A percentile compares a stretch with the other conserved stretches of the same genome.
Conservation (phyloP, 192 early-diverging fungal species). For the Jimgerdemannia flammicorona region DNA sequence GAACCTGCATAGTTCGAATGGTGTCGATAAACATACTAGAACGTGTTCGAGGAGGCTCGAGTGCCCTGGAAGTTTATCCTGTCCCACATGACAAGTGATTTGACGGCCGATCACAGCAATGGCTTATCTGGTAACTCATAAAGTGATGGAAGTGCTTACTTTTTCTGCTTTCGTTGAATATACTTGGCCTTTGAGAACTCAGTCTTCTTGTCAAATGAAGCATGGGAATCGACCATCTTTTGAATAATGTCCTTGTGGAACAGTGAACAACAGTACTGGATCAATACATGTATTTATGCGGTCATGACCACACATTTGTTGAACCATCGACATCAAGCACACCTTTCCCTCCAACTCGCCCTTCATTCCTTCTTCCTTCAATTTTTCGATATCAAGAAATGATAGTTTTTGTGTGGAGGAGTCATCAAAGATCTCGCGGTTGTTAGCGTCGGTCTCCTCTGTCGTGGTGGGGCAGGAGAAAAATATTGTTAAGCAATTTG, state of each 20-base stretch:
- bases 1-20: conserved; percentile 47
- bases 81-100: no score
- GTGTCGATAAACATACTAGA: background rate
- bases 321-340: background rate
- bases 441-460: conserved; percentile 78
- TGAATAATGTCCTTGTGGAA: conserved; percentile 64
- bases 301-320: background rate
- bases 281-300: background rate
- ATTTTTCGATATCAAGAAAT: conserved; percentile 73
- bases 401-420: conserved; percentile 73
- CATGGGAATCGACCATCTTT: conserved; percentile 76
- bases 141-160: conserved; percentile 30
- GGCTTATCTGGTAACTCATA: background rate
- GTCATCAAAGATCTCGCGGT: conserved; percentile 77
- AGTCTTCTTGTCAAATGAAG: conserved; percentile 88
- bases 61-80: background rate
- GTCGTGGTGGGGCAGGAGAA: conserved; percentile 12
- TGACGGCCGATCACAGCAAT: no score
- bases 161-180: conserved; percentile 80
- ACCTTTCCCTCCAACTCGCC: conserved; percentile 61
- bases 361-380: conserved; percentile 69
- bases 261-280: background rate
- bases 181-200: conserved; percentile 96
- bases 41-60: background rate
- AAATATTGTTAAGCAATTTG: no score